Evolutionary conservation across 257 asterid genomes (phyloP).

Genomic region (Ilex asprella): DNA sequence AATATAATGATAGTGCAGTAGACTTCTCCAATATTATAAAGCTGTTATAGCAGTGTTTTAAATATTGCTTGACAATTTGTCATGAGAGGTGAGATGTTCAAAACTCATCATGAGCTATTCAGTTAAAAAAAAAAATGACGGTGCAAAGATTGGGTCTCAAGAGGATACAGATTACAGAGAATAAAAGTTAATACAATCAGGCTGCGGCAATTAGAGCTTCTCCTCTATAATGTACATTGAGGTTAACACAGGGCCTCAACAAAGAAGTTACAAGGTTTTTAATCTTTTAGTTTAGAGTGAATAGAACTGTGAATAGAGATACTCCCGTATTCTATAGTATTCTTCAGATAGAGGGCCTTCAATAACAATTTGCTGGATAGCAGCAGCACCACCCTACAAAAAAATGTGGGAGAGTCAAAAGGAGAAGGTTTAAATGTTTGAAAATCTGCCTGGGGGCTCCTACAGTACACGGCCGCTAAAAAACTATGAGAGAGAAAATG

Average conservation of each 20-base stretch:
- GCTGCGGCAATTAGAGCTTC: too few species aligned
- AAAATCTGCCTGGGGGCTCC: not conserved
- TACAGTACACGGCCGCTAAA: not conserved
- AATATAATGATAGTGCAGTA: too few species aligned
- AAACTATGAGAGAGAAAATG: not conserved
- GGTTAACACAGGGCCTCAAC: not conserved
- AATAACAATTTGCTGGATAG: slow-evolving; percentile 76
- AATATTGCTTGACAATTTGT: too few species aligned
- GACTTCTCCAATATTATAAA: too few species aligned
- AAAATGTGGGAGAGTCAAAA: slow-evolving; percentile 9
- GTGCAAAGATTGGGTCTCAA: too few species aligned
- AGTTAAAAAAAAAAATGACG: too few species aligned
- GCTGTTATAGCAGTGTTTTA: too few species aligned
- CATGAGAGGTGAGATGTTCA: too few species aligned
- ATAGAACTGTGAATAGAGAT: slow-evolving; percentile 79
- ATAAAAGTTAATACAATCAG: too few species aligned
- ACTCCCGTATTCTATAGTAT: slow-evolving; percentile 73
- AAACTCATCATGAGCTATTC: too few species aligned
- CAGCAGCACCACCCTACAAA: slow-evolving; percentile 64
- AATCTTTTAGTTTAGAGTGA: slow-evolving; percentile 37
- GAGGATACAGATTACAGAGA: too few species aligned
- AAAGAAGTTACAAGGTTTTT: not conserved
- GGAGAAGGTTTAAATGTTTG: not conserved
- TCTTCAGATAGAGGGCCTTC: slow-evolving; percentile 97
- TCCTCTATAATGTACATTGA: too few species aligned